These are phyloP conservation scores for Alternaria conjuncta DNA, from an alignment of 2,329 filamentous ascomycete species.

Conservation along the genomic window DNA sequence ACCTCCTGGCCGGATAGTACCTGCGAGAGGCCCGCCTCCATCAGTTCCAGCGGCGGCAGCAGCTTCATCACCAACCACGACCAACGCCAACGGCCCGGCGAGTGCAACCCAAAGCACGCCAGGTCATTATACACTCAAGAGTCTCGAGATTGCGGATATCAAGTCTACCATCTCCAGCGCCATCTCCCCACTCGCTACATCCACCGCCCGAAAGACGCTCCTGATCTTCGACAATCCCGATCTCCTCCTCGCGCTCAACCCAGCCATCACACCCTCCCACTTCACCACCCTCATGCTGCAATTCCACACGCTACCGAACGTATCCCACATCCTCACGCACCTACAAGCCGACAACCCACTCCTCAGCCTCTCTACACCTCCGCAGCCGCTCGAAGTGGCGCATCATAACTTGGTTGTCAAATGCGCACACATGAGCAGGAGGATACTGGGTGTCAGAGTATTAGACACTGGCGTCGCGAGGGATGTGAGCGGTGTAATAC, in stretches of 20 bases:
- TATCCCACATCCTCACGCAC: constrained; percentile 70
- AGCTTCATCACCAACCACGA: not conserved
- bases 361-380: constrained; percentile 60
- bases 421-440: constrained; percentile 76
- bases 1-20: constrained; percentile 23
- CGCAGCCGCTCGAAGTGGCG: constrained; percentile 43
- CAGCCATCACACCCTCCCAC: constrained; percentile 23
- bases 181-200: constrained; percentile 25
- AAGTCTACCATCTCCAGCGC: constrained; percentile 35
- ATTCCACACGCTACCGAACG: constrained; percentile 57
- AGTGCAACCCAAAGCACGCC: not conserved
- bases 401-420: constrained; percentile 67
- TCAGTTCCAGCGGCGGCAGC: not conserved
- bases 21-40: constrained; percentile 20
- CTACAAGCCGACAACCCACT: constrained; percentile 76
- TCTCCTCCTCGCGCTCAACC: constrained; percentile 49
- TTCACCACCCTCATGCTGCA: constrained; percentile 36
- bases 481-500: constrained; percentile 87
- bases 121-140: constrained; percentile 32
- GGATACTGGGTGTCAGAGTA: constrained; percentile 73
- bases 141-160: constrained; percentile 34
- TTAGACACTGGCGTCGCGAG: constrained; percentile 87
- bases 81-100: not conserved
- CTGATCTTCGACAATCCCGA: constrained; percentile 56
- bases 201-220: constrained; percentile 37